These are phyloP conservation scores for Penicillium flavigenum DNA, from an alignment of 495 filamentous ascomycete genomes.

Conservation along the genomic window DNA sequence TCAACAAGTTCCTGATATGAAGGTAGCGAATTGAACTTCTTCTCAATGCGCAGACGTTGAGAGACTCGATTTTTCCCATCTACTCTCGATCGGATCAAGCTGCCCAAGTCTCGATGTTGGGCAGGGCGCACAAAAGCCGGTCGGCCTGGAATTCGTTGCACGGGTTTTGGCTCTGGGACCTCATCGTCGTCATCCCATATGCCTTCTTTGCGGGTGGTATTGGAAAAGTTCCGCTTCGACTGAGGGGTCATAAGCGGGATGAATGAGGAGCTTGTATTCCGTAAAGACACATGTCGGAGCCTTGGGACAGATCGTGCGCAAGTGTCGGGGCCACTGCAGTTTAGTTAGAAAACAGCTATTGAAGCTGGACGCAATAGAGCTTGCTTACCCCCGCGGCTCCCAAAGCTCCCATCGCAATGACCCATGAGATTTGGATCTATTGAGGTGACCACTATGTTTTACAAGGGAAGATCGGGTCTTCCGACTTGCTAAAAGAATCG, in stretches of 20 bases:
- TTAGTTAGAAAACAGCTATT: not conserved
- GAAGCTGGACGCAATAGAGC: not conserved
- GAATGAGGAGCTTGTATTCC: not conserved
- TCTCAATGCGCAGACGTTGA: not conserved
- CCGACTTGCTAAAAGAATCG: conserved; percentile 24
- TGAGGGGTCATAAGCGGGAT: not conserved
- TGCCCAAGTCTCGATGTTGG: not conserved
- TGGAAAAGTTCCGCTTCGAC: not conserved
- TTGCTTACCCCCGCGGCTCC: not conserved
- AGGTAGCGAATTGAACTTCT: not conserved
- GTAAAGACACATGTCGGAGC: not conserved
- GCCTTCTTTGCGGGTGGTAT: not conserved
- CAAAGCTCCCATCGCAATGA: not conserved
- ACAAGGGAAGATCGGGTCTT: conserved; percentile 17
- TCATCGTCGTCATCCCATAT: conserved; percentile 12
- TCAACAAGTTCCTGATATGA: not conserved
- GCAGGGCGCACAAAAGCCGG: not conserved
- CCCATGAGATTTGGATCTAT: not conserved
- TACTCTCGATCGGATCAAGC: conserved; percentile 6
- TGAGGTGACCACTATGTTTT: conserved; percentile 6
- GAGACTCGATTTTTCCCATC: not conserved
- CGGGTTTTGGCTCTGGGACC: not conserved
- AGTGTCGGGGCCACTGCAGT: conserved; percentile 1
- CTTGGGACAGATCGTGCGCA: not conserved
- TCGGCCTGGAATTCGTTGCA: not conserved